Evolutionary conservation across 2,329 filamentous ascomycete species (phyloP).

Genomic region (Aspergillus texensis): DNA sequence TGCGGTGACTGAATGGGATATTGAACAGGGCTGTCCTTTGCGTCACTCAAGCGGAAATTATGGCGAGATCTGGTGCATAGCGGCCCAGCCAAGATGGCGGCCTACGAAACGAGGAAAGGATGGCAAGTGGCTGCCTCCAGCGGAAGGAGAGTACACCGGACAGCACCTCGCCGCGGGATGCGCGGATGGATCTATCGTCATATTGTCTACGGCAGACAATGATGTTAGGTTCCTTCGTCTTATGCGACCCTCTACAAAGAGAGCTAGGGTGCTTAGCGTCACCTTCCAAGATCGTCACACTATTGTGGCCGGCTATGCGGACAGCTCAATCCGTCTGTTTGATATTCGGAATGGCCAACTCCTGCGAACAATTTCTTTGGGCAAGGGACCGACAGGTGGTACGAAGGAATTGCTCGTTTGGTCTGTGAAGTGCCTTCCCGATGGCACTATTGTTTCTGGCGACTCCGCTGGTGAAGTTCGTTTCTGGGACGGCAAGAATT

Average conservation of each 20-base stretch:
- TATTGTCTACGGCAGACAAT: conserved; percentile 83
- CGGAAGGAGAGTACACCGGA: conserved; percentile 44
- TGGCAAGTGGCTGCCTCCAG: conserved; percentile 35
- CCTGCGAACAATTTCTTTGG: conserved; percentile 81
- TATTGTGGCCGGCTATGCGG: conserved; percentile 89
- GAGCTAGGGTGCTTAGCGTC: conserved; percentile 86
- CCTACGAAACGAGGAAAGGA: conserved; percentile 39
- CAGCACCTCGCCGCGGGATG: conserved; percentile 83
- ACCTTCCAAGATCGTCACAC: conserved; percentile 83
- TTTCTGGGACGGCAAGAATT: conserved; percentile 92
- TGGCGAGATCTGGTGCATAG: conserved; percentile 96
- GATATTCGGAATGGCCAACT: conserved; percentile 78
- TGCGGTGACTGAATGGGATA: conserved; percentile 92
- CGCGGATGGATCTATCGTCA: conserved; percentile 83
- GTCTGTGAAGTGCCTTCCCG: conserved; percentile 85
- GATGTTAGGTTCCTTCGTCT: conserved; percentile 79
- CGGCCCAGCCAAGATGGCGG: conserved; percentile 71
- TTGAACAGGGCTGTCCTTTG: conserved; percentile 74
- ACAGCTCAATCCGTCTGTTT: conserved; percentile 90
- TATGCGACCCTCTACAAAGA: conserved; percentile 77
- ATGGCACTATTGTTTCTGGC: conserved; percentile 88
- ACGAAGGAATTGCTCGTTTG: conserved; percentile 88
- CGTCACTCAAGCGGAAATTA: conserved; percentile 88
- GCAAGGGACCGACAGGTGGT: conserved; percentile 73
- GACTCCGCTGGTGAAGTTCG: conserved; percentile 93